Conservation (phyloP, 805 yeast species). For the Vanderwaltozyma polyspora region DNA sequence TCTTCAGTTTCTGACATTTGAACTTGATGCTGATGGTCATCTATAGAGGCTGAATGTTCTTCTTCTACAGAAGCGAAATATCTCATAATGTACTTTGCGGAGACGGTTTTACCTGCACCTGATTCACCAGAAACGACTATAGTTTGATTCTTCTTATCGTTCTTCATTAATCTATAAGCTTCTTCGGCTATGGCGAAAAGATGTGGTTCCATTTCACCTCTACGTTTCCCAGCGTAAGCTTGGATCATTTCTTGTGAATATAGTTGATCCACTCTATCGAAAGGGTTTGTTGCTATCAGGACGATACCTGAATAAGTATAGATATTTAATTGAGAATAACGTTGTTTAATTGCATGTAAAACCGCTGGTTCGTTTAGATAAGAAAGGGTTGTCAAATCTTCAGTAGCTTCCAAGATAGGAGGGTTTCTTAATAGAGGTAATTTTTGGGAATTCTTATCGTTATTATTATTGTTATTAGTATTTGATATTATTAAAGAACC, state of each 20-base stretch:
- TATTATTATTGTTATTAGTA: slow-evolving; percentile 14
- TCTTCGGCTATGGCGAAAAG: slow-evolving; percentile 96
- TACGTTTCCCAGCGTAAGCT: slow-evolving; percentile 82
- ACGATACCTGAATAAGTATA: slow-evolving; percentile 97
- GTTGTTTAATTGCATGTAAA: slow-evolving; percentile 78
- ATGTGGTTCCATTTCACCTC: slow-evolving; percentile 96
- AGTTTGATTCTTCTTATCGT: slow-evolving; percentile 78
- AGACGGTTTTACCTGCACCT: slow-evolving; percentile 97
- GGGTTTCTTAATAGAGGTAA: slow-evolving; percentile 84
- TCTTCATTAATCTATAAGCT: slow-evolving; percentile 89
- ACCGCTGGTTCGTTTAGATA: slow-evolving; percentile 95
- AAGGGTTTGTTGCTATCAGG: slow-evolving; percentile 91
- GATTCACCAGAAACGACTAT: slow-evolving; percentile 96
- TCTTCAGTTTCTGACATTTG: slow-evolving; percentile 88
- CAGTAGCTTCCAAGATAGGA: slow-evolving; percentile 83
- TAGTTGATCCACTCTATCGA: slow-evolving; percentile 81
- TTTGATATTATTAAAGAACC: not conserved
- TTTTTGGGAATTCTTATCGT: too few relatives aligned
- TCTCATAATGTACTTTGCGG: slow-evolving; percentile 95
- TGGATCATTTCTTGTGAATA: slow-evolving; percentile 89
- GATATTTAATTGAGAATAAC: slow-evolving; percentile 82
- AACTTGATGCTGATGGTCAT: slow-evolving; percentile 29
- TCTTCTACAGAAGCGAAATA: slow-evolving; percentile 90
- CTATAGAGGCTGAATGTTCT: slow-evolving; percentile 22
- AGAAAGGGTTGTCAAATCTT: slow-evolving; percentile 84